Percentiles rank a stretch among this genome's conserved stretches.
These are phyloP conservation scores for Neohortaea acidophila DNA, from an alignment of 495 filamentous ascomycete species.

Conservation along the genomic window DNA sequence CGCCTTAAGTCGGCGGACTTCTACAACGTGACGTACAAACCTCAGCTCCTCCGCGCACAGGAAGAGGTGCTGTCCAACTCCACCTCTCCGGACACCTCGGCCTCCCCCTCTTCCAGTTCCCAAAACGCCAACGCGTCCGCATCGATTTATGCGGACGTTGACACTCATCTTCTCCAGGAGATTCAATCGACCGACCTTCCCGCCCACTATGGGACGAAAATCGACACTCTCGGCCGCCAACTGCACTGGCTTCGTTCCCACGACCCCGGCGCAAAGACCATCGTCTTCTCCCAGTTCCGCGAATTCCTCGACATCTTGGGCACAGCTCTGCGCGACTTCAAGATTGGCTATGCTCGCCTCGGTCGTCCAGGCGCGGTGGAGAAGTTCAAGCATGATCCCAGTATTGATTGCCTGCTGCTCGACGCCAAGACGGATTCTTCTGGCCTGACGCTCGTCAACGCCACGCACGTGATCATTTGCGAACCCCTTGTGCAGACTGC, in stretches of 20 bases:
- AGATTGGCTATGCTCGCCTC: slow-evolving; percentile 46
- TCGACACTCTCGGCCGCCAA: slow-evolving; percentile 71
- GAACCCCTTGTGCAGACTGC: slow-evolving; percentile 87
- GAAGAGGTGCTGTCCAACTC: slow-evolving; percentile 38
- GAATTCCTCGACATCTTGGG: slow-evolving; percentile 65
- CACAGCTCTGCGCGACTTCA: slow-evolving; percentile 47
- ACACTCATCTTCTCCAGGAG: slow-evolving; percentile 49
- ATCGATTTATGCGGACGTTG: slow-evolving; percentile 66
- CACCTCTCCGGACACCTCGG: slow-evolving; percentile 5
- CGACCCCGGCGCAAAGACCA: slow-evolving; percentile 76
- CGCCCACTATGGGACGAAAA: slow-evolving; percentile 71
- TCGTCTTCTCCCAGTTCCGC: slow-evolving; percentile 79
- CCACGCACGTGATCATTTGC: slow-evolving; percentile 86
- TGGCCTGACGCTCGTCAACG: slow-evolving; percentile 79
- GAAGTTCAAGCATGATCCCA: slow-evolving; percentile 59
- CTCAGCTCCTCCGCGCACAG: slow-evolving; percentile 50
- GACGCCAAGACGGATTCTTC: slow-evolving; percentile 78
- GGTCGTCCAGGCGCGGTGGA: slow-evolving; percentile 42
- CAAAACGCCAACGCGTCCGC: slow-evolving; percentile 15
- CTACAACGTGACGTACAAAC: slow-evolving; percentile 70
- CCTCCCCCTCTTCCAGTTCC: slow-evolving; percentile 11
- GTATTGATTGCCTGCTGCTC: slow-evolving; percentile 69
- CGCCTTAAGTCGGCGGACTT: slow-evolving; percentile 46
- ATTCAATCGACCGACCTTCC: slow-evolving; percentile 71
- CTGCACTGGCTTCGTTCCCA: slow-evolving; percentile 67